Evolutionary conservation across 192 early-diverging fungal species (phyloP), one percentile per base, ranked within the genome.

Genomic region (Coemansia sp.): DNA sequence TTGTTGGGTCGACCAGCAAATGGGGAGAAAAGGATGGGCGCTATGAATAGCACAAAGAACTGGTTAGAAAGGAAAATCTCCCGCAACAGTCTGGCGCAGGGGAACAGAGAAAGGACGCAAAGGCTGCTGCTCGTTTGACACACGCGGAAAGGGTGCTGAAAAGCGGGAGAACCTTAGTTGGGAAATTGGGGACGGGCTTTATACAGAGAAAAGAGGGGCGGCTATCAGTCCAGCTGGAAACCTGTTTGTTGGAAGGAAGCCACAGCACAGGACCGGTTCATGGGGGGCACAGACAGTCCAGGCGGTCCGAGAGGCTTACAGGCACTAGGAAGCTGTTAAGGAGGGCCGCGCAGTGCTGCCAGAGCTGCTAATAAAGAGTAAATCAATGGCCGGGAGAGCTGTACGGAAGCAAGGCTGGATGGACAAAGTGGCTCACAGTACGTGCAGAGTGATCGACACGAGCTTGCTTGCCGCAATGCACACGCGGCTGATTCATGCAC

Each of bases 41-140:
- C 31, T 46, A 63, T 48, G 42, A 43, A 63, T 43, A 46, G 40
- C 31, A 46, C 31, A 63, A 63, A 46, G 31, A 24, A 10, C 9
- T 11, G 46, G 50, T 35, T 26, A 65, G 50, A 65, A 65, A 65
- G 63, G 40, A 63, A 31, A 63, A 51, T 43, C 60, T 2, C 51
- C n/a, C 51, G 51, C 26, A 58, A 21, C 56, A 21, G 33, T 18
- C n/a, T n/a, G 18, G 56, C 18, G 56, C 56, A 37, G 56, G 56
- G 33, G 34, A 56, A 18, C 31, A 31, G 31, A 31, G 31, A 33
- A 16, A 31, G 23, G 23, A 23, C 3, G 48, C 48, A 50, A 50
- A 50, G 20, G 5, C 11, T 50, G 21, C 7, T 14, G 43, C 43
- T 46, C 43, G 50, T 11, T 14, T 20, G 26, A 31, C 10, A 16